Evolutionary conservation across 129 eudicot species (phyloP), one percentile per base, ranked within the genome.

Genomic region (Chrysanthemum lavandulifolium): DNA sequence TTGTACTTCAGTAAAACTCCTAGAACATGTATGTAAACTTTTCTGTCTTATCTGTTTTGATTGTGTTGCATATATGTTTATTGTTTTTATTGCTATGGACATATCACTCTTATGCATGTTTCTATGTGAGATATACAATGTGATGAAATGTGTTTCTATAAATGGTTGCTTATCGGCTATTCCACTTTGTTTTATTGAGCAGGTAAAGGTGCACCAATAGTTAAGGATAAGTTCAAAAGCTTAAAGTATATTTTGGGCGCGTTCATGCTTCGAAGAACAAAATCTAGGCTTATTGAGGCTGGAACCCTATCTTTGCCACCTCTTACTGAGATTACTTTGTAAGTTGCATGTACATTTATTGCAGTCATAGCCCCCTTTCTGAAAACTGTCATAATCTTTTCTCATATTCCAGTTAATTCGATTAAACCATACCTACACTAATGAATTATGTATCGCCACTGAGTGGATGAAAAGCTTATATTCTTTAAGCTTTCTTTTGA

Each of bases 241-340:
- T 86, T 93, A 72, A 93, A 86, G 73, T 83, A 86, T 78, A 70
- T 89, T 71, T 65, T 93, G 74, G 88, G 86, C 40, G 96, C 96
- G 51, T 90, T 93, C 59, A 93, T 93, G 98, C 89, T 89, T 75
- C 90, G 98, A 64, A 82, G 98, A 81, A 93, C 98, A 73, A 93
- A 93, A 81, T 74, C 92, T 27, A 86, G 75, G 86, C 98, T 93
- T 77, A 81, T 86, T 36, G 91, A 89, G 68, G 77, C 82, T 0
- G 98, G 98, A 73, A 80, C 86, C 78, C 86, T 93, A 65, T 78
- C 84, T 76, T 81, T 93, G 81, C 98, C 98, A 60, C 97, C 96
- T 85, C 95, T 93, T 54, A 89, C 98, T 63, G 98, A 93, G 76
- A 93, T 90, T 56, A 89, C 97, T 4, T 77, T 93, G 98, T 93